Base-by-base conservation (phyloP, 805 yeast species). In the Metschnikowia koreensis region DNA sequence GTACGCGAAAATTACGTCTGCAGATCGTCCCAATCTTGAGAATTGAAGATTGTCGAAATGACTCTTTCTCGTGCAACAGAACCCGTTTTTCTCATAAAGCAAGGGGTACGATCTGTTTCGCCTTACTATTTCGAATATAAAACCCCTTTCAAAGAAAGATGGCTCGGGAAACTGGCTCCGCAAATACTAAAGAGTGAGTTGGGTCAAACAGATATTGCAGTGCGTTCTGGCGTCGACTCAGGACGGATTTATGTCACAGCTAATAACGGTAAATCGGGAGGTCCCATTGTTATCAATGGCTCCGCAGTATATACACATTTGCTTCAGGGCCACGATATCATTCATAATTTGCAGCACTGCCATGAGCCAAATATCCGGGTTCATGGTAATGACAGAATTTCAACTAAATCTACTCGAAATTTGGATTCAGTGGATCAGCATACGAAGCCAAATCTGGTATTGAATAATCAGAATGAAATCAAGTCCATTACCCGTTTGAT, bases 351-450 rank as follows among this genome's bases (percentile, higher is more conserved):
- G 1, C 61, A 69, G 22, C 82, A 80, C 57, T 68, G 69, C 55
- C 83, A 80, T 55, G 84, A 80, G 52, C 76, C 80, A 7, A 37
- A 46, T 7, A 46, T 59, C n/a, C 15, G 44, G 9, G 39, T 52
- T 44, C 42, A 15, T 26, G 40, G 13, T 16, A 37, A 37, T 37
- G 39, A 31, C 34, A 3, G 34, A 22, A 22, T 22, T 4, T 22
- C 22, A 22, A 22, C 22, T 22, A 22, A 2, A 22, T 4, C 22
- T 22, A 22, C 4, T 22, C 2, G 2, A 22, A 22, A 4, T 22
- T 22, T 4, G 22, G 22, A 22, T 22, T 22, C 22, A 22, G 22
- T 22, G 4, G 22, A 22, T 22, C 22, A 22, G 4, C 22, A 22
- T 3, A 22, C 22, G 4, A 22, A 3, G 22, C 22, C 22, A 22